Evolutionary conservation across 2,329 filamentous ascomycete genomes (phyloP), one percentile per base, ranked within the genome.

Genomic region (Emergomyces orientalis): DNA sequence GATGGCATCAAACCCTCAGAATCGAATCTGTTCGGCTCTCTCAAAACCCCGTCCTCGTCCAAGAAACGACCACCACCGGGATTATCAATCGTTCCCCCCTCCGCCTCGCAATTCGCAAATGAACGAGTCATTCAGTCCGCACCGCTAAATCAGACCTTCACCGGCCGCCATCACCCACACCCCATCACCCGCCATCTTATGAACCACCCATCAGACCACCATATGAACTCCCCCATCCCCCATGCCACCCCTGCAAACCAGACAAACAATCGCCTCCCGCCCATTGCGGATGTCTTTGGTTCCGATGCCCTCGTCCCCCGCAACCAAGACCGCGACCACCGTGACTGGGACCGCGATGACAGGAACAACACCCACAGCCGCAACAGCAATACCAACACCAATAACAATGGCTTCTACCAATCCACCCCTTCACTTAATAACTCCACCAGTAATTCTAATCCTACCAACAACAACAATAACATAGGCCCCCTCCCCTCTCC

Each of bases 121-220:
- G 94, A 99, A 80, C 85, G 94, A 69, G 91, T 97, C 43, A 95
- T 99, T 65, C 94, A 99, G 77, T 99, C 94, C 3, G 94, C 94
- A 8, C 94, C 94, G 19, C 83, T 99, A 30, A 88, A 95, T 70
- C 93, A 97, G 73, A 95, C 91, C 45, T 99, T 99, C 73, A 97
- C 94, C 8, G 92, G 93, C 64, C 86, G 94, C 64, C 87, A 95
- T 72, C 86, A 91, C 70, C 84, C 88, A 5, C 87, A 88, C 67
- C 88, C 89, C 0, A 78, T 90, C 63, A 90, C 88, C 54, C 85
- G 90, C 60, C 90, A 94, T 73, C 81, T 91, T 62, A 83, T 86
- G 69, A 92, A 93, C 72, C 90, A 92, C 66, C 88, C 90, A 8
- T 91, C 90, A 11, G 66, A 67, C 27, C 61, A 66, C 19, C 61